phyloP scores from a whole-genome alignment of 306 rosid species.

The Styphnolobium japonicum region DNA sequence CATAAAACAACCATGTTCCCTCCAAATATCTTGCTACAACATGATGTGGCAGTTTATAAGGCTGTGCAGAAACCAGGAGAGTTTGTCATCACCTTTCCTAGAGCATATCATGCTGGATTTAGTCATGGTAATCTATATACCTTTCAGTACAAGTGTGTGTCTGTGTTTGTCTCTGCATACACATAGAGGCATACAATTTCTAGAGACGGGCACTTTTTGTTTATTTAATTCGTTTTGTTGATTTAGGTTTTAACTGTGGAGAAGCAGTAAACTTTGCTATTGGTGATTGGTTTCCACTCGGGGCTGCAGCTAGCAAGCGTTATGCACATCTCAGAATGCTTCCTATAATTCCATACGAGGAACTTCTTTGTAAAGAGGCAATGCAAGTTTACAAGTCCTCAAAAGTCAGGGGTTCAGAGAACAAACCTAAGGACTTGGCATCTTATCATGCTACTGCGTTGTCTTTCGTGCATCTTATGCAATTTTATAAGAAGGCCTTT shows the following conservation, averaged over 20 bases:
- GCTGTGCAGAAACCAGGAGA: constrained; percentile 45
- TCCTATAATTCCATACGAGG: constrained; percentile 39
- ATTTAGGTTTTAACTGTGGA: constrained; percentile 47
- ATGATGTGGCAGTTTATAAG: constrained; percentile 38
- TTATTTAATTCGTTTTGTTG: not conserved
- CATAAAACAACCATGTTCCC: constrained; percentile 42
- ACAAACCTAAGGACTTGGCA: constrained; percentile 7
- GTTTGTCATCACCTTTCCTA: constrained; percentile 43
- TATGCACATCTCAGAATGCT: constrained; percentile 30
- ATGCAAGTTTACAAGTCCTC: constrained; percentile 28
- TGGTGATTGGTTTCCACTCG: constrained; percentile 42
- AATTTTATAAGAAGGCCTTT: constrained; percentile 16
- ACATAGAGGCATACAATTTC: not conserved
- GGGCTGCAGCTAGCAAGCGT: constrained; percentile 30
- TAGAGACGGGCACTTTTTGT: not conserved
- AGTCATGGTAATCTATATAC: constrained; percentile 24
- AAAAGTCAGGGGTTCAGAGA: not conserved
- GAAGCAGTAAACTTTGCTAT: constrained; percentile 44
- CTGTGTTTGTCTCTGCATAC: not conserved
- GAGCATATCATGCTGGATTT: constrained; percentile 49
- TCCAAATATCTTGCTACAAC: constrained; percentile 32
- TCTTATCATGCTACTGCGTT: constrained; percentile 6
- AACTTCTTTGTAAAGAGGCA: constrained; percentile 47
- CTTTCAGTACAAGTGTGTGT: not conserved
- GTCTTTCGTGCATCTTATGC: constrained; percentile 32